Base-by-base conservation (phyloP, 129 eudicot genomes). In the Logfia minima region DNA sequence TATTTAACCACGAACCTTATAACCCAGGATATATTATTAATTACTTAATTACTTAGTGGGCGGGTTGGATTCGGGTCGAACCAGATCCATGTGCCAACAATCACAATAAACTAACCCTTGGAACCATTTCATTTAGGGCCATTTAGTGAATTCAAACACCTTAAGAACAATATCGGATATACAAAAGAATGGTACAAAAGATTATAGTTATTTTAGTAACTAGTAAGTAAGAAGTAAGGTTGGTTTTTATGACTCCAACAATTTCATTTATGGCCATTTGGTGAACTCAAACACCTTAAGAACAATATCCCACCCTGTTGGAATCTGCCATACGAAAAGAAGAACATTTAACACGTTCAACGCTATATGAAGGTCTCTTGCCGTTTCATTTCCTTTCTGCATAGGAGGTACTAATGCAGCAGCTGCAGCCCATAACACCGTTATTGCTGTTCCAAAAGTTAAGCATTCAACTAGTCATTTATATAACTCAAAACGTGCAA, bases 351-450 rank as follows among this genome's bases (percentile, higher is more conserved):
- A 23, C 23, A 81, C 74, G 32, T 91, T 91, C 77, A 94, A 72
- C 2, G 91, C 88, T 56, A 91, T 91, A 85, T 94, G 99, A 81
- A 94, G 97, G 81, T 68, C 91, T 78, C 97, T 86, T 8, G 99
- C 97, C 1, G 94, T 88, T 56, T 94, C 97, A 45, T 65, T 86
- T 64, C 99, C 99, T 85, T 89, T 94, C 87, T 94, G 99, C 99
- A 94, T 94, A 32, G 94, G 79, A 34, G 97, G 99, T 68, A 94
- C 98, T 70, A 91, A 85, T n/a, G 98, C 90, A 3, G 97, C 98
- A 5, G 97, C 96, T 48, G 92, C 92, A 53, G 97, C 98, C 97
- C 98, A 91, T 45, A 94, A 84, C 68, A 85, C 89, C 6, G 97
- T 89, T 45, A 94, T 91, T 1, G 88, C 96, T 94, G 96, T 85